Conservation (phyloP, 306 rosid genomes). For the Fragaria ananassa region DNA sequence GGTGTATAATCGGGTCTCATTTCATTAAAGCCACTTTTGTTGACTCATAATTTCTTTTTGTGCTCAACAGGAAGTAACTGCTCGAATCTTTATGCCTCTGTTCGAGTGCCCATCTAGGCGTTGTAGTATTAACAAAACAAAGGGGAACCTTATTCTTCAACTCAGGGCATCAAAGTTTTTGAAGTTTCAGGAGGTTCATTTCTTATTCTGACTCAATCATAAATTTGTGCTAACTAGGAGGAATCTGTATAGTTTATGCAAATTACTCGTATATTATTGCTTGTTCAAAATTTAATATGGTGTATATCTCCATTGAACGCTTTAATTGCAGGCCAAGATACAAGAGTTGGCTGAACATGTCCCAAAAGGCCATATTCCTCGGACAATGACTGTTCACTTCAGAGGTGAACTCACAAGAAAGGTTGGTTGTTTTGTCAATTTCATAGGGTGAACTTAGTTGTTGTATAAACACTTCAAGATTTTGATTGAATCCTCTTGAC, state of each 20-base stretch:
- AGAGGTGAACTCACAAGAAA: conserved; percentile 98
- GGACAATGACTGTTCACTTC: conserved; percentile 93
- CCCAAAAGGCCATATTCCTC: conserved; percentile 96
- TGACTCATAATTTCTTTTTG: conserved; percentile 16
- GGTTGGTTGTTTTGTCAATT: conserved; percentile 46
- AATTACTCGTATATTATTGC: not conserved
- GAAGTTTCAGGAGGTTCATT: conserved; percentile 89
- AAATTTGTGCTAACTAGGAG: conserved; percentile 3
- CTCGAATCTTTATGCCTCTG: conserved; percentile 92
- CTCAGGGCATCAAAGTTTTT: conserved; percentile 95
- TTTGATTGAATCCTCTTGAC: not conserved
- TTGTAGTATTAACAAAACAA: conserved; percentile 52
- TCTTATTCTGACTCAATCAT: conserved; percentile 15
- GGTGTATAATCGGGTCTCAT: not conserved
- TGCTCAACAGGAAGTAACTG: conserved; percentile 84
- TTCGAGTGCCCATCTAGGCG: conserved; percentile 88
- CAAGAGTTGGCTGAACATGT: conserved; percentile 97
- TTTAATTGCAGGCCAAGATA: conserved; percentile 81
- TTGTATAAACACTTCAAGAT: not conserved
- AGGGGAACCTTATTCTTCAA: conserved; percentile 89
- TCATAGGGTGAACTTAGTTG: not conserved
- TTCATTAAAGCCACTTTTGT: conserved; percentile 17
- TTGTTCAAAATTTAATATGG: conserved; percentile 9
- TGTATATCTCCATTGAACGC: conserved; percentile 8
- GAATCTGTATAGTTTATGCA: not conserved